Conservation (phyloP, 208 protist genomes). For the Porcisia hertigi region DNA sequence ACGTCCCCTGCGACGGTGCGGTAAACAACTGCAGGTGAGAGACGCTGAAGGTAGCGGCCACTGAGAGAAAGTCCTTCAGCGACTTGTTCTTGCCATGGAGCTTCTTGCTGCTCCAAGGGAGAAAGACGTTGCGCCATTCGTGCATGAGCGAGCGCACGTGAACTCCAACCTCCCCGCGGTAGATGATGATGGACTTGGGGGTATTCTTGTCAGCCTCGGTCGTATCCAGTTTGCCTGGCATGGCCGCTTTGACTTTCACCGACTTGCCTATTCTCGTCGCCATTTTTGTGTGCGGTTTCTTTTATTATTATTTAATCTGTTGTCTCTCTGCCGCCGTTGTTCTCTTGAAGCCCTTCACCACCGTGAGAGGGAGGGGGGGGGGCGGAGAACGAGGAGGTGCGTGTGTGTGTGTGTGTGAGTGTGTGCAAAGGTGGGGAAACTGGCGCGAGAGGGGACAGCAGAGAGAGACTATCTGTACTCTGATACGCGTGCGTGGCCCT, state of each 20-base stretch:
- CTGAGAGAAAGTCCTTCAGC: slow-evolving; percentile 85
- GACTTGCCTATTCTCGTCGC: slow-evolving; percentile 22
- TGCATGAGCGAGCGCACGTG: slow-evolving; percentile 87
- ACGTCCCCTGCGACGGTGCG: slow-evolving; percentile 76
- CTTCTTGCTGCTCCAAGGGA: slow-evolving; percentile 91
- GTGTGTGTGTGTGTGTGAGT: neutral
- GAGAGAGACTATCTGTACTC: neutral
- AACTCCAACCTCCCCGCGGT: slow-evolving; percentile 82
- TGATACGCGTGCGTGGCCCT: neutral
- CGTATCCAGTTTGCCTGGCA: slow-evolving; percentile 82
- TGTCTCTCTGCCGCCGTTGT: neutral
- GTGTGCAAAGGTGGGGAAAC: neutral
- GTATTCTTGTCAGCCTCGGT: slow-evolving; percentile 87
- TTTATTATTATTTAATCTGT: too few species aligned
- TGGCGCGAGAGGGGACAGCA: neutral
- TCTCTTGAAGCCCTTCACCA: neutral
- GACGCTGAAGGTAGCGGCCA: slow-evolving; percentile 81
- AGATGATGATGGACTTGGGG: slow-evolving; percentile 92
- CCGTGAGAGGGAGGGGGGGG: neutral
- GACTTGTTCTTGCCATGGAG: slow-evolving; percentile 90
- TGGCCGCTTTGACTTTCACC: slow-evolving; percentile 19
- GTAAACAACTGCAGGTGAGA: slow-evolving; percentile 91
- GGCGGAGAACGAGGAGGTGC: neutral
- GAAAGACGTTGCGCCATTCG: slow-evolving; percentile 89
- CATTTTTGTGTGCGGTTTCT: neutral